These are phyloP conservation scores for Paraphoma chrysanthemicola DNA, from an alignment of 2,329 filamentous ascomycete species.

Conservation along the genomic window DNA sequence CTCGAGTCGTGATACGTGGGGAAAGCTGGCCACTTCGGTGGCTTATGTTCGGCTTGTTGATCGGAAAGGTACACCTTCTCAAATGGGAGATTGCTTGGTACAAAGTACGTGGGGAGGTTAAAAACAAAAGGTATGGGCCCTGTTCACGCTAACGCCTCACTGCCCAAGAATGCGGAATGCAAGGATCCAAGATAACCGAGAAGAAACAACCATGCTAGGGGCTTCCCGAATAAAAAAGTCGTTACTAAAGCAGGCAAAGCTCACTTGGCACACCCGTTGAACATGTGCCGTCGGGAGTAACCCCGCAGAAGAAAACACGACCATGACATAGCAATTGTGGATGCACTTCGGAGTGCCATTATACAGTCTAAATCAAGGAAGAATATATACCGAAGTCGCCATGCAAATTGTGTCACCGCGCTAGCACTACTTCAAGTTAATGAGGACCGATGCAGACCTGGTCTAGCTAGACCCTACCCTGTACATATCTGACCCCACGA, in stretches of 20 bases:
- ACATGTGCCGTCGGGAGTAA: background rate
- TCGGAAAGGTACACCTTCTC: background rate
- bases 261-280: background rate
- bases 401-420: background rate
- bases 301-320: no score
- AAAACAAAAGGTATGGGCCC: background rate
- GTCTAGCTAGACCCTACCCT: conserved; percentile 17
- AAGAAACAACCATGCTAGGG: background rate
- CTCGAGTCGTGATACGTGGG: background rate
- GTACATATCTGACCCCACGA: conserved; percentile 19
- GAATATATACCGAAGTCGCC: background rate
- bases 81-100: background rate
- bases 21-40: background rate
- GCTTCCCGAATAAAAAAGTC: no score
- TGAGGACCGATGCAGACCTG: background rate
- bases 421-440: conserved; percentile 25
- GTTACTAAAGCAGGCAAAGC: no score
- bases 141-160: background rate
- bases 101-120: background rate
- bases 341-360: no score
- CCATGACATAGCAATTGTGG: no score
- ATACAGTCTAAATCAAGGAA: no score
- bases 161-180: background rate
- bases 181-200: background rate
- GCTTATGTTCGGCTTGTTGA: background rate